Evolutionary conservation across 1,139 yeast genomes (phyloP).

Genomic region (Candida freyschussii): DNA sequence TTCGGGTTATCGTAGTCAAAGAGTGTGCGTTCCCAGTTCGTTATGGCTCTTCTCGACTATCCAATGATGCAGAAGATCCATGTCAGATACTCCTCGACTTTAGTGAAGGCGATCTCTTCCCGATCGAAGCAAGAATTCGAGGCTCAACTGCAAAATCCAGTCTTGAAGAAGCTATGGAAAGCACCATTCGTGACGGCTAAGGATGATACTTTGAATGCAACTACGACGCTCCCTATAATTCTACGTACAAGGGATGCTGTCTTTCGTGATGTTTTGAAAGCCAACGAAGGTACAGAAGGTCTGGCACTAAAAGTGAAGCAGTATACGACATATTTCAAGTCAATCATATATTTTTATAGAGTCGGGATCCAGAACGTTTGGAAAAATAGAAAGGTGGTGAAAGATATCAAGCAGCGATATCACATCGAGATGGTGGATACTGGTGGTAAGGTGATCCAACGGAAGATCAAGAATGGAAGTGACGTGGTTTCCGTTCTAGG

Average conservation of each 20-base stretch:
- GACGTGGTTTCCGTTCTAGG: constrained; percentile 19
- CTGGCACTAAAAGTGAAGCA: constrained; percentile 33
- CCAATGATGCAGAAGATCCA: no score
- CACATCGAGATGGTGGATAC: constrained; percentile 20
- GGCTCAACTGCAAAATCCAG: constrained; percentile 5
- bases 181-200: not conserved
- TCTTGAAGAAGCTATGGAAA: constrained; percentile 11
- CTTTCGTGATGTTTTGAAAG: constrained; percentile 27
- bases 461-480: constrained; percentile 20
- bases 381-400: constrained; percentile 33
- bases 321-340: constrained; percentile 36
- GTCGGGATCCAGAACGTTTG: constrained; percentile 50
- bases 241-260: constrained; percentile 14
- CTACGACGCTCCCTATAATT: constrained; percentile 12
- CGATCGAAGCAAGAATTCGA: constrained; percentile 5
- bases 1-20: no score
- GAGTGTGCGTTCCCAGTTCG: no score
- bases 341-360: constrained; percentile 43
- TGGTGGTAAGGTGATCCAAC: constrained; percentile 25
- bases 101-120: constrained; percentile 2
- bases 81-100: constrained; percentile 8
- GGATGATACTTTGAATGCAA: constrained; percentile 12
- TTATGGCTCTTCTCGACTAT: no score
- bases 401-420: constrained; percentile 24
- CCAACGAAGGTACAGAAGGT: constrained; percentile 25